Evolutionary conservation across 768 basidiomycete species (phyloP).

Genomic region (Phlebiopsis gigantea): DNA sequence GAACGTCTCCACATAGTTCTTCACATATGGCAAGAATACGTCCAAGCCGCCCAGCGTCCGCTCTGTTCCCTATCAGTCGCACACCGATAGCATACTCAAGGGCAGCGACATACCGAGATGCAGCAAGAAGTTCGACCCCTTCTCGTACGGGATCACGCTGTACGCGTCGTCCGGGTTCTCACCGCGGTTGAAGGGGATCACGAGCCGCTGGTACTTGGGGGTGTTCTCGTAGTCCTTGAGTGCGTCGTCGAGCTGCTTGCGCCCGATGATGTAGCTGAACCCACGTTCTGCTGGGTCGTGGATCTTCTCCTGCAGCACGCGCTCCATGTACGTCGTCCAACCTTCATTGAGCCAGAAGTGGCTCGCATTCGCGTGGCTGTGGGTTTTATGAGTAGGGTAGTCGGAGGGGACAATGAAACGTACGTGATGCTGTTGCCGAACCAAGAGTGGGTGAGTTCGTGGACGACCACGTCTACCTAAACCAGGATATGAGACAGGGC

Average conservation of each 20-base stretch:
- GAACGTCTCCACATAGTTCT: constrained; percentile 77
- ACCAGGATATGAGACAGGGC: no score
- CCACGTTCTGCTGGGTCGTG: constrained; percentile 74
- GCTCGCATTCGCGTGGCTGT: constrained; percentile 61
- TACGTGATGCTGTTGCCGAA: constrained; percentile 86
- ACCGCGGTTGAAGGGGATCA: constrained; percentile 66
- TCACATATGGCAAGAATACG: constrained; percentile 78
- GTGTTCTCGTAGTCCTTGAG: constrained; percentile 51
- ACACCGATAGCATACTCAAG: background rate
- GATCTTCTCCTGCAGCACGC: constrained; percentile 66
- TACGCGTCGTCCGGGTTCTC: constrained; percentile 80
- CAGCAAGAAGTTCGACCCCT: constrained; percentile 85
- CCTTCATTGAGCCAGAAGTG: constrained; percentile 92
- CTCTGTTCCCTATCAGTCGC: constrained; percentile 34
- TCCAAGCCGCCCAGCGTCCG: constrained; percentile 74
- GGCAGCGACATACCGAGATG: constrained; percentile 52
- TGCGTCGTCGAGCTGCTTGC: constrained; percentile 65
- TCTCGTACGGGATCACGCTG: constrained; percentile 74
- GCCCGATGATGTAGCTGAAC: constrained; percentile 75
- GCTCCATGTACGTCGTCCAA: constrained; percentile 92
- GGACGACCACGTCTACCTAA: constrained; percentile 67
- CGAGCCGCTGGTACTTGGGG: constrained; percentile 75
- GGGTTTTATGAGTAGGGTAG: background rate
- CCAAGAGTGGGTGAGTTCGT: constrained; percentile 84
- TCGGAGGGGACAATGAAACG: background rate